These are phyloP conservation scores for Xylariaceae sp. DNA, from an alignment of 2,329 filamentous ascomycete species.

Conservation along the genomic window DNA sequence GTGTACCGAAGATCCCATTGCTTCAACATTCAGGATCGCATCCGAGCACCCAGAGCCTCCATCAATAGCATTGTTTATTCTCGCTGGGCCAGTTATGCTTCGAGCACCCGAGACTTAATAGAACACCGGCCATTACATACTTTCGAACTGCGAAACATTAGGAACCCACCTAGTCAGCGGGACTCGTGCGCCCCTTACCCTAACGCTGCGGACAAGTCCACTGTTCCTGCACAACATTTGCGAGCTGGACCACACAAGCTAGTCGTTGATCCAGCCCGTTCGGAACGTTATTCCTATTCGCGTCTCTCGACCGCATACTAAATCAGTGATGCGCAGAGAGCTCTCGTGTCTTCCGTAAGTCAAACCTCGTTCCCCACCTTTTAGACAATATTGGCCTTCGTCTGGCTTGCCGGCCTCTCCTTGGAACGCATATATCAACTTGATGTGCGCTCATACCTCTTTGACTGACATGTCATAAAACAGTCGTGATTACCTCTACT, in stretches of 20 bases:
- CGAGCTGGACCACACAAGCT: slow-evolving; percentile 20
- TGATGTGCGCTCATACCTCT: too few relatives aligned
- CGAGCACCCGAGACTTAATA: slow-evolving; percentile 28
- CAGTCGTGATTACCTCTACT: neutral
- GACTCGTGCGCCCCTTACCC: slow-evolving; percentile 5
- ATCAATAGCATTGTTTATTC: slow-evolving; percentile 12
- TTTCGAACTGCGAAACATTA: too few relatives aligned
- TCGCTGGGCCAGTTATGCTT: slow-evolving; percentile 1
- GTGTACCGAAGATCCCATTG: slow-evolving; percentile 7
- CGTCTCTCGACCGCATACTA: slow-evolving; percentile 15
- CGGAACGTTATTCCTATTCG: slow-evolving; percentile 8
- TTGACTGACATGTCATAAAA: slow-evolving; percentile 2
- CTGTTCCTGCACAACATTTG: slow-evolving; percentile 19
- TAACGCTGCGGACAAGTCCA: slow-evolving; percentile 17
- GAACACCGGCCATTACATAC: slow-evolving; percentile 16
- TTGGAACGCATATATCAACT: slow-evolving; percentile 6
- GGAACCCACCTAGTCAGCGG: too few relatives aligned
- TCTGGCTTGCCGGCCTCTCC: slow-evolving; percentile 1
- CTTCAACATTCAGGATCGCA: slow-evolving; percentile 16
- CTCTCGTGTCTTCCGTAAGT: slow-evolving; percentile 15
- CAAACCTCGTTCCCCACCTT: slow-evolving; percentile 21
- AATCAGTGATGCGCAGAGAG: slow-evolving; percentile 20
- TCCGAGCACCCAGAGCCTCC: slow-evolving; percentile 15
- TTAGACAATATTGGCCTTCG: slow-evolving; percentile 11
- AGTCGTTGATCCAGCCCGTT: slow-evolving; percentile 17